Evolutionary conservation across 768 basidiomycete species (phyloP).

Genomic region (Hemileccinum impolitum): DNA sequence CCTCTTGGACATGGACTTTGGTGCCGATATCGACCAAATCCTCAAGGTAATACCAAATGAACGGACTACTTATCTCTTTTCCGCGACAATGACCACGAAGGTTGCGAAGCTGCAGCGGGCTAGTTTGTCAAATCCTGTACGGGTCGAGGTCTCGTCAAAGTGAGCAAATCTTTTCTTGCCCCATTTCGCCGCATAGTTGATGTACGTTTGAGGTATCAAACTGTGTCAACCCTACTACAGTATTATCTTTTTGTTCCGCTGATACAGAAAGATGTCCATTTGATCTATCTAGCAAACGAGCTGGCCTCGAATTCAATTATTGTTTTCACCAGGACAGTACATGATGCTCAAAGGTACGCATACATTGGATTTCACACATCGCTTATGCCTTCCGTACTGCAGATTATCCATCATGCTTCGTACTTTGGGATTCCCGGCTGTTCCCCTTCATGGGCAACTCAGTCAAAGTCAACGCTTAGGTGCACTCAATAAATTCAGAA

Average conservation of each 20-base stretch:
- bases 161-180: constrained; percentile 35
- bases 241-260: constrained; percentile 94
- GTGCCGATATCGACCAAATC: constrained; percentile 93
- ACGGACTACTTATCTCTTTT: constrained; percentile 93
- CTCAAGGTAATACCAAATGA: constrained; percentile 93
- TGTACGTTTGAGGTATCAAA: constrained; percentile 74
- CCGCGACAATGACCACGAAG: constrained; percentile 98
- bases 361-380: neutral
- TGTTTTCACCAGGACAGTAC: constrained; percentile 93
- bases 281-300: constrained; percentile 85
- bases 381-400: neutral
- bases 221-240: constrained; percentile 91
- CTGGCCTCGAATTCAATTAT: constrained; percentile 92
- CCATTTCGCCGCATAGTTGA: neutral
- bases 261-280: constrained; percentile 86
- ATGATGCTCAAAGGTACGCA: constrained; percentile 78
- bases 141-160: constrained; percentile 93
- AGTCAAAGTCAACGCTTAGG: constrained; percentile 92
- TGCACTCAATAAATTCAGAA: constrained; percentile 92
- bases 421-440: constrained; percentile 88
- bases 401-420: constrained; percentile 88
- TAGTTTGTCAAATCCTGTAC: constrained; percentile 88
- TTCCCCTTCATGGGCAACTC: constrained; percentile 94
- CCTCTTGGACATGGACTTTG: constrained; percentile 94
- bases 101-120: constrained; percentile 95